Percentiles rank a stretch among this genome's conserved stretches.
phyloP scores from a whole-genome alignment of 345 rosid species.

The Microthlaspi erraticum region DNA sequence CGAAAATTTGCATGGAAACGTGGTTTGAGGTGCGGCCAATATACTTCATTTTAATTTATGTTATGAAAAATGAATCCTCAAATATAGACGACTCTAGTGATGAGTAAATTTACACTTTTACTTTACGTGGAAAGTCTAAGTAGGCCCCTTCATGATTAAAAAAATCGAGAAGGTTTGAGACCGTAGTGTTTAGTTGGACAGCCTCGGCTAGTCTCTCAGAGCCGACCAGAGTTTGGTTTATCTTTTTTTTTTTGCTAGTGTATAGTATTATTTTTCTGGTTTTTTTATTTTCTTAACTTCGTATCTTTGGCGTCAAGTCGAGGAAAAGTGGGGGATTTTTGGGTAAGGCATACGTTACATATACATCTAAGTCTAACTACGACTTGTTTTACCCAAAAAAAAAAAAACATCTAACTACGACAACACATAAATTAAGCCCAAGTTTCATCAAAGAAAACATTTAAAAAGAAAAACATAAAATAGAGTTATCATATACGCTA shows the following conservation, averaged over 20 bases:
- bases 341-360: conserved; percentile 29
- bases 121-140: not conserved
- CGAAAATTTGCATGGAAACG: conserved; percentile 26
- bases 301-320: conserved; percentile 38
- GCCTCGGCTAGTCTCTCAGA: not conserved
- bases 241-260: not conserved
- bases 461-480: not conserved
- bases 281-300: conserved; percentile 15
- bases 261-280: not conserved
- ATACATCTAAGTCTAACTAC: too few relatives aligned
- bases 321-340: conserved; percentile 28
- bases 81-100: not conserved
- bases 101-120: not conserved
- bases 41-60: not conserved
- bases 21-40: conserved; percentile 27
- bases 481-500: too few relatives aligned
- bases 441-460: conserved; percentile 3
- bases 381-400: too few relatives aligned
- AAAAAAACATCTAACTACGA: too few relatives aligned
- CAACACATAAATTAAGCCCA: not conserved
- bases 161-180: not conserved
- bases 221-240: conserved; percentile 4
- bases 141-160: conserved; percentile 7
- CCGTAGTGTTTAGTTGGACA: not conserved
- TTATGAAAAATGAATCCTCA: not conserved